Percentiles rank a stretch among this genome's conserved stretches.
Conservation (phyloP, 345 rosid species). For the Brassica rapa region DNA sequence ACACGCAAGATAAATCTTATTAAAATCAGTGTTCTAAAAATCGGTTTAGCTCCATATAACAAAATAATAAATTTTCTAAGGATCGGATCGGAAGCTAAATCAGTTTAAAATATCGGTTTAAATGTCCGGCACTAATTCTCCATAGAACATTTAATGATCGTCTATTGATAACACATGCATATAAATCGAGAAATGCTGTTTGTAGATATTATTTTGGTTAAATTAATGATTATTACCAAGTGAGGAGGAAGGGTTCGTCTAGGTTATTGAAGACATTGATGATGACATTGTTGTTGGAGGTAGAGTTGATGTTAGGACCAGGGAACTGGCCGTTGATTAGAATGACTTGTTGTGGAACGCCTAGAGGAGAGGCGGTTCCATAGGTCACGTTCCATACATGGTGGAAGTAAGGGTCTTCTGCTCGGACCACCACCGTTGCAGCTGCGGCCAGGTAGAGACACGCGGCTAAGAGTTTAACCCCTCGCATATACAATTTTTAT, state of each 20-base stretch:
- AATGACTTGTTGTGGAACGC: slow-evolving; percentile 72
- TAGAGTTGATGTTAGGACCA: slow-evolving; percentile 56
- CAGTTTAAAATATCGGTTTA: too few species aligned
- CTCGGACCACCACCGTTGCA: slow-evolving; percentile 41
- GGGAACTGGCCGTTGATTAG: slow-evolving; percentile 81
- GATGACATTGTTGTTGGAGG: slow-evolving; percentile 34
- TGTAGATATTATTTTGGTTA: not conserved
- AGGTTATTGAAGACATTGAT: slow-evolving; percentile 74
- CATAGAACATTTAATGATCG: too few species aligned
- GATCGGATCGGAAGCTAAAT: too few species aligned
- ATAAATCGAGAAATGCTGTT: not conserved
- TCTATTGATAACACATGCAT: not conserved
- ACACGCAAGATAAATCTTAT: not conserved
- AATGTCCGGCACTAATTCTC: too few species aligned
- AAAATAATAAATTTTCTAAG: too few species aligned
- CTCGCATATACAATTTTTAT: slow-evolving; percentile 40
- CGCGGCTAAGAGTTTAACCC: slow-evolving; percentile 38
- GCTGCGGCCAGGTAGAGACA: slow-evolving; percentile 44
- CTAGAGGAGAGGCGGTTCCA: slow-evolving; percentile 74
- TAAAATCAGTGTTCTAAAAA: too few species aligned
- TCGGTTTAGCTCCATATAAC: too few species aligned
- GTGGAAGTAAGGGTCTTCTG: slow-evolving; percentile 71
- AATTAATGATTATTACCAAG: slow-evolving; percentile 45
- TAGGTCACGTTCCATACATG: slow-evolving; percentile 78
- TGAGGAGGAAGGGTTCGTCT: slow-evolving; percentile 75